A percentile compares a stretch with the other conserved stretches of the same genome.
These are phyloP conservation scores for Ustilago shanxiensis DNA, from an alignment of 1,284 basidiomycete genomes.

Conservation along the genomic window DNA sequence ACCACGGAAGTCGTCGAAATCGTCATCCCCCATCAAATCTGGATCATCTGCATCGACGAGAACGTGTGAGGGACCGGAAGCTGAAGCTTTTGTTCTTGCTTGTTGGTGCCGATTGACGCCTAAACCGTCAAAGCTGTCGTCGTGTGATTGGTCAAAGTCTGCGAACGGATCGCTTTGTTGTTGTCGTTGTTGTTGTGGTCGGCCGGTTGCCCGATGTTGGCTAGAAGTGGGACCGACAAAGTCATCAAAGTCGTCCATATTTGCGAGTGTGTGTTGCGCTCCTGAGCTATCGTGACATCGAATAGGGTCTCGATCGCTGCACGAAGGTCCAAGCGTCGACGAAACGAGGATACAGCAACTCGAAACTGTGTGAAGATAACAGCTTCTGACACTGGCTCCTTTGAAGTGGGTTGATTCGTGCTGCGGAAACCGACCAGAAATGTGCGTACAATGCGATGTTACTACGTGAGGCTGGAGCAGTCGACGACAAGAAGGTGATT, in stretches of 20 bases:
- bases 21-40: slow-evolving; percentile 63
- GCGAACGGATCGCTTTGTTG: slow-evolving; percentile 33
- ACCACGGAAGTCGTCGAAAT: slow-evolving; percentile 29
- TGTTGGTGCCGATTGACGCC: slow-evolving; percentile 14
- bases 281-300: slow-evolving; percentile 9
- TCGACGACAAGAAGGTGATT: neutral
- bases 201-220: slow-evolving; percentile 1
- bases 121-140: slow-evolving; percentile 23
- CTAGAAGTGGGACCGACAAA: slow-evolving; percentile 40
- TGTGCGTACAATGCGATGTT: neutral
- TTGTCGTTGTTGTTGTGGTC: slow-evolving; percentile 9
- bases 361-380: neutral
- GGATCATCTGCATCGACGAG: slow-evolving; percentile 64
- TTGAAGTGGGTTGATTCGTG: neutral
- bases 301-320: neutral
- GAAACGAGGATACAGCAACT: neutral
- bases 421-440: neutral
- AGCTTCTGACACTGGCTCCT: neutral
- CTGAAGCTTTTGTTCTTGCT: neutral
- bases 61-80: slow-evolving; percentile 55
- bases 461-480: neutral
- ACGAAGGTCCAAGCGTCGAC: neutral
- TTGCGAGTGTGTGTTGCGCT: neutral
- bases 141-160: slow-evolving; percentile 32
- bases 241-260: slow-evolving; percentile 66